Conservation (phyloP, 1,139 yeast genomes). For the Groenewaldozyma auringiensis region DNA sequence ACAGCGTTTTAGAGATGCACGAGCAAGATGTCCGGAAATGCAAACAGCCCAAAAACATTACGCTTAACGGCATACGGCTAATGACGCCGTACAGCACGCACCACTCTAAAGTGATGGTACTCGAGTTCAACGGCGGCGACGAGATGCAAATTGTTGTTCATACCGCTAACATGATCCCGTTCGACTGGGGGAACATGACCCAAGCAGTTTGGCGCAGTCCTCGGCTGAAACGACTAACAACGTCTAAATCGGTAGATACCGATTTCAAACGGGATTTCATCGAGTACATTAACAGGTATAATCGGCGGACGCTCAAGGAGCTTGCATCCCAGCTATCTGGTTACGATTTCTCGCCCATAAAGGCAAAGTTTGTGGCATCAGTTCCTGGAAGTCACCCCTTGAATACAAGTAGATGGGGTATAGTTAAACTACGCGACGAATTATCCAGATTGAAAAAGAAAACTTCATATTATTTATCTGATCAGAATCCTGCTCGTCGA, state of each 20-base stretch:
- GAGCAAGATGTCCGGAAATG: slow-evolving; percentile 11
- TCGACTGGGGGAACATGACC: slow-evolving; percentile 31
- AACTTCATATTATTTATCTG: background rate
- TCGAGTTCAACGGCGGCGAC: slow-evolving; percentile 17
- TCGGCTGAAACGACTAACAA: slow-evolving; percentile 11
- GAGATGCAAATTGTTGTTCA: slow-evolving; percentile 27
- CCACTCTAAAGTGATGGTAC: slow-evolving; percentile 32
- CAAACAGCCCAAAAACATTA: slow-evolving; percentile 14
- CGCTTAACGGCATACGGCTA: slow-evolving; percentile 19
- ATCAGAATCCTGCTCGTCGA: slow-evolving; percentile 14
- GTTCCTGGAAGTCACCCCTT: slow-evolving; percentile 27
- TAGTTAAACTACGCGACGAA: slow-evolving; percentile 17
- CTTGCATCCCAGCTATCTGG: slow-evolving; percentile 14
- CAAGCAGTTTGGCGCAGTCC: slow-evolving; percentile 30
- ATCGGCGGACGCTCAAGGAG: slow-evolving; percentile 8
- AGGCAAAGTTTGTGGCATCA: slow-evolving; percentile 27
- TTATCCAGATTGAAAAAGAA: slow-evolving; percentile 11
- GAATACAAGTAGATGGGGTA: slow-evolving; percentile 21
- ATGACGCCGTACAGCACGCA: slow-evolving; percentile 26
- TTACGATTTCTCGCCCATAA: slow-evolving; percentile 26
- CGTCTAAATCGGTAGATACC: background rate
- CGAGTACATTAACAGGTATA: slow-evolving; percentile 23
- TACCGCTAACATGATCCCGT: slow-evolving; percentile 30
- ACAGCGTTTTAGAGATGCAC: background rate
- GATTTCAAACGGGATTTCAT: slow-evolving; percentile 24